Evolutionary conservation across 73 alveolate genomes (phyloP).

Genomic region (Tetrahymena malaccensis): DNA sequence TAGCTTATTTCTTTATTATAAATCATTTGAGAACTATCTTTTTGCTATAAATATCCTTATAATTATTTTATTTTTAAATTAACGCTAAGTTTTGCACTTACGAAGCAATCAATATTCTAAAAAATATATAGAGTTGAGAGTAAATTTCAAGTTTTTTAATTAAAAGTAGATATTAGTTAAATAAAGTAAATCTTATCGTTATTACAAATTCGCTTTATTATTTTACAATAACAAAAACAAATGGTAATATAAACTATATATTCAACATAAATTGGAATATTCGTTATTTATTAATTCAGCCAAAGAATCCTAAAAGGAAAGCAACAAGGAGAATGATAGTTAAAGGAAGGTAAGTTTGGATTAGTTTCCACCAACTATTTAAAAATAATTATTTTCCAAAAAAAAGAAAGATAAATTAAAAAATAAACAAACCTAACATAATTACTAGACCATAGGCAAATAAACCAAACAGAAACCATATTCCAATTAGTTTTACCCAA

Average conservation of each 20-base stretch:
- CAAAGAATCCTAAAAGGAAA: not conserved
- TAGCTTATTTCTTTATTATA: not conserved
- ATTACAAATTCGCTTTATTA: not conserved
- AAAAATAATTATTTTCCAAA: not conserved
- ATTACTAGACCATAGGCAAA: conserved; percentile 24
- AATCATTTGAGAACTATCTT: too few relatives aligned
- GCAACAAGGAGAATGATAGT: not conserved
- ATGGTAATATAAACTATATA: not conserved
- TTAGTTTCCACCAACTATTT: not conserved
- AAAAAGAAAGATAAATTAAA: not conserved
- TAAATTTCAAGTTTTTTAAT: too few relatives aligned
- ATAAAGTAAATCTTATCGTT: not conserved
- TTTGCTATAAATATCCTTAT: too few relatives aligned
- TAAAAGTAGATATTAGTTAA: not conserved
- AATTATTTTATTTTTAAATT: too few relatives aligned
- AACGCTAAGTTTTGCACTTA: not conserved
- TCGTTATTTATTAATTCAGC: not conserved
- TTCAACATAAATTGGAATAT: not conserved
- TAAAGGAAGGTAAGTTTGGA: not conserved
- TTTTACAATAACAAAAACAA: not conserved
- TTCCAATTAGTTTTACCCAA: conserved; percentile 45
- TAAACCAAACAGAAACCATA: conserved; percentile 57
- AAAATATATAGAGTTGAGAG: not conserved
- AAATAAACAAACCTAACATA: conserved; percentile 18
- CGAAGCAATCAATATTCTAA: not conserved